Percentiles rank a stretch among this genome's conserved stretches.
phyloP scores from a whole-genome alignment of 768 basidiomycete species.

The Brasilioporus rufonigricans region DNA sequence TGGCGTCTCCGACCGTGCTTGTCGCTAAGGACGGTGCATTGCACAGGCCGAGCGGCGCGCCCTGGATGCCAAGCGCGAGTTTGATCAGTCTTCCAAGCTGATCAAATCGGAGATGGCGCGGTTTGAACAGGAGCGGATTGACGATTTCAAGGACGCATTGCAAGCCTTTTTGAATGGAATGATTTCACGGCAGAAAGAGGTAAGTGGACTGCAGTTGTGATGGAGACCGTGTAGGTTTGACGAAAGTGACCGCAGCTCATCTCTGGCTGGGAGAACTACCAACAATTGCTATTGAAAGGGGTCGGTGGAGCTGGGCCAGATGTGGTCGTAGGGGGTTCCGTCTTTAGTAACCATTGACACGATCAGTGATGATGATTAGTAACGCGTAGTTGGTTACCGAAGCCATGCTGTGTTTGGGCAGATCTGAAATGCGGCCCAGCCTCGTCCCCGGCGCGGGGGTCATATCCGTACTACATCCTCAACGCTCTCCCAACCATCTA shows the following conservation, averaged over 20 bases:
- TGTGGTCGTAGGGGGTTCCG: too few species aligned
- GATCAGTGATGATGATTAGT: background rate
- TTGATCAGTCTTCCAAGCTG: slow-evolving; percentile 82
- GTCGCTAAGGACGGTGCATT: background rate
- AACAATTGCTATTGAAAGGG: slow-evolving; percentile 63
- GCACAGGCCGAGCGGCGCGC: slow-evolving; percentile 79
- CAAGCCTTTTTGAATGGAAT: slow-evolving; percentile 85
- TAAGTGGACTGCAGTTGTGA: slow-evolving; percentile 27
- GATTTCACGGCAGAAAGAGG: slow-evolving; percentile 82
- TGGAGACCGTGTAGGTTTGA: background rate
- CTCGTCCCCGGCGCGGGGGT: background rate
- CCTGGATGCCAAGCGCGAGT: slow-evolving; percentile 82
- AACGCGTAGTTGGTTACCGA: background rate
- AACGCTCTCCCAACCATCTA: background rate
- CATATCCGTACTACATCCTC: background rate
- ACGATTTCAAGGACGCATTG: slow-evolving; percentile 86
- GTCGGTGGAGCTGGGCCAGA: slow-evolving; percentile 12
- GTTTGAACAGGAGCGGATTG: slow-evolving; percentile 91
- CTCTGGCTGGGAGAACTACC: slow-evolving; percentile 77
- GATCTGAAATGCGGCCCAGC: background rate
- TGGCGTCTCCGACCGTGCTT: background rate
- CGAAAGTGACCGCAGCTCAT: slow-evolving; percentile 53
- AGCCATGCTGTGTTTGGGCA: background rate
- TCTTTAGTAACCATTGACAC: too few species aligned
- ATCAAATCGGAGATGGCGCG: slow-evolving; percentile 87